Evolutionary conservation across 2,329 filamentous ascomycete species (phyloP).

Genomic region (Sarocladiaceae sp.): DNA sequence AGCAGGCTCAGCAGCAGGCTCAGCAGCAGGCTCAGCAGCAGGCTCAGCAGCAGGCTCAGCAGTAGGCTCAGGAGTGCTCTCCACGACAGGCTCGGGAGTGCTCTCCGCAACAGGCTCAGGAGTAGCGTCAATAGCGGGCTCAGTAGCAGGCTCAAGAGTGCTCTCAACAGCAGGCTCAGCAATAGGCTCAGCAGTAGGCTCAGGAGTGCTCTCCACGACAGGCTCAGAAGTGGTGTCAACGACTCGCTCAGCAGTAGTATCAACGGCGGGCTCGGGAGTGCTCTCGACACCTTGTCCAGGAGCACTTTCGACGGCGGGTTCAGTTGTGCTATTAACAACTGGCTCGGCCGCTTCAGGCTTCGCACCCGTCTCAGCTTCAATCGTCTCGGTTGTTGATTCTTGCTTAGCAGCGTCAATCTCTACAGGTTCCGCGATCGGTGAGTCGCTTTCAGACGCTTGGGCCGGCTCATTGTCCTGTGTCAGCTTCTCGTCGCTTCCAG

Average conservation of each 20-base stretch:
- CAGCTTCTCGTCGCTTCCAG: neutral
- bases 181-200: slow-evolving; percentile 6
- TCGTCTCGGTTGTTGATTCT: neutral
- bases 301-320: neutral
- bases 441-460: neutral
- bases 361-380: neutral
- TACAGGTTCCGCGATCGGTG: neutral
- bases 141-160: slow-evolving; percentile 15
- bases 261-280: slow-evolving; percentile 4
- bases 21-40: neutral
- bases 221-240: neutral
- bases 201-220: neutral
- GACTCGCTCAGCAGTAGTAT: neutral
- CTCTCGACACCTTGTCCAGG: neutral
- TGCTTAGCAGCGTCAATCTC: neutral
- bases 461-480: neutral
- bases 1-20: slow-evolving; percentile 12
- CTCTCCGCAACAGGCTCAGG: slow-evolving; percentile 11
- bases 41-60: slow-evolving; percentile 7
- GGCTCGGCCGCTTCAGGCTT: neutral
- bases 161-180: slow-evolving; percentile 12
- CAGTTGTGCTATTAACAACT: neutral
- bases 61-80: slow-evolving; percentile 7
- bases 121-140: slow-evolving; percentile 6
- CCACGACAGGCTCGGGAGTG: slow-evolving; percentile 15